phyloP scores from a whole-genome alignment of 805 yeast genomes.

The Yamadazyma philogaea region DNA sequence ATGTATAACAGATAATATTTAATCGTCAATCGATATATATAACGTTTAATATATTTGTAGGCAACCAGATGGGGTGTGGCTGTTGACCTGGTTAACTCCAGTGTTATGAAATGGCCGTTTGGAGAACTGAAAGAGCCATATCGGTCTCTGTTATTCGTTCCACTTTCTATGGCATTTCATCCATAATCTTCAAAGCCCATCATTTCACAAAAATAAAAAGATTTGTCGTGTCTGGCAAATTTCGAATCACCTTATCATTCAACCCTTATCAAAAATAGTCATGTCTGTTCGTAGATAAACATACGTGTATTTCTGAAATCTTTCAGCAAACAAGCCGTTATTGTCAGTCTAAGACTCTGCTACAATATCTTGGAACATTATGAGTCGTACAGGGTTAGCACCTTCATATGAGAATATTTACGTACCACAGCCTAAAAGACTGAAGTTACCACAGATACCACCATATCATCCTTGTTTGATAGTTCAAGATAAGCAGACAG shows the following conservation, averaged over 20 bases:
- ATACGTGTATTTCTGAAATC: background rate
- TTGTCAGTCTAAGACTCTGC: no score
- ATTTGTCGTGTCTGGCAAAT: background rate
- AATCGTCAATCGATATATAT: conserved; percentile 11
- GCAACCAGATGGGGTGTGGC: background rate
- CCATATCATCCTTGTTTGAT: conserved; percentile 55
- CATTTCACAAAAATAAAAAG: background rate
- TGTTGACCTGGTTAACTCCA: background rate
- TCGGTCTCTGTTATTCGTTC: background rate
- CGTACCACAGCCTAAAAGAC: conserved; percentile 39
- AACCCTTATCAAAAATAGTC: background rate
- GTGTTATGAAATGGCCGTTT: background rate
- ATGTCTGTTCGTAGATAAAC: background rate
- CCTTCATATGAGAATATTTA: conserved; percentile 42
- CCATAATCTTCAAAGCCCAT: no score
- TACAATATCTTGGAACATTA: conserved; percentile 13
- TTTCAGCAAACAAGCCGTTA: no score
- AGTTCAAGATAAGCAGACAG: conserved; percentile 55
- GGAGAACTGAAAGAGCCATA: no score
- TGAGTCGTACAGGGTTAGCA: conserved; percentile 44
- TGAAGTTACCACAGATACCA: conserved; percentile 33
- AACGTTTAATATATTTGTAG: conserved; percentile 10
- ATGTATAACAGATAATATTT: conserved; percentile 10
- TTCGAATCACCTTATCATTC: background rate
- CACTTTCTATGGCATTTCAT: background rate